Conservation (phyloP, 1,139 yeast species). For the Yamadazyma trypodendri region DNA sequence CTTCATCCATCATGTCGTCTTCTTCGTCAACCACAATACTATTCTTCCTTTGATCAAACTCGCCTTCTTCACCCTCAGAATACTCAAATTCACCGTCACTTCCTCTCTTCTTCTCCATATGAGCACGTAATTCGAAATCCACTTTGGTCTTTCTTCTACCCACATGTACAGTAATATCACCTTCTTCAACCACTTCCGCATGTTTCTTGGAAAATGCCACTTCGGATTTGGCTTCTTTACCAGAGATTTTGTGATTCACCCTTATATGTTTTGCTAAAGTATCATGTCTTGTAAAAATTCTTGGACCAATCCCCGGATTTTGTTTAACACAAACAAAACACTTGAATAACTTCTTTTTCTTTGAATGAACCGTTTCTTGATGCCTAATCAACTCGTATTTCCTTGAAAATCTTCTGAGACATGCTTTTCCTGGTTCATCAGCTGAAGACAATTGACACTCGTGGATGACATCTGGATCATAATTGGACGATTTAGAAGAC, state of each 20-base stretch:
- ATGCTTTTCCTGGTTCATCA: constrained; percentile 53
- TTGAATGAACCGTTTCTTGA: constrained; percentile 93
- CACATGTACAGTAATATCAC: constrained; percentile 47
- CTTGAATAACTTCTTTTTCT: constrained; percentile 79
- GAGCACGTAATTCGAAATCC: constrained; percentile 48
- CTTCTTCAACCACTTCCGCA: constrained; percentile 47
- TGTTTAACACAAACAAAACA: constrained; percentile 82
- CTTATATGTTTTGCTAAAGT: constrained; percentile 92
- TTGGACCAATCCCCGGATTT: constrained; percentile 46
- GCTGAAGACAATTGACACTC: constrained; percentile 50
- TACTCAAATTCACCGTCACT: constrained; percentile 9
- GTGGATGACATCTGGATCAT: constrained; percentile 50
- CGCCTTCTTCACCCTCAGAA: constrained; percentile 13
- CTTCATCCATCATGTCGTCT: constrained; percentile 14
- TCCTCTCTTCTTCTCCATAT: constrained; percentile 39
- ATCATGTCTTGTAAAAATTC: constrained; percentile 91
- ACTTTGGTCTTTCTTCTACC: constrained; percentile 50
- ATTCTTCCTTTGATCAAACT: constrained; percentile 6
- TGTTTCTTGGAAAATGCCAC: constrained; percentile 49
- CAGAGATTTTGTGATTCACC: constrained; percentile 76
- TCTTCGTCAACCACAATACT: constrained; percentile 9
- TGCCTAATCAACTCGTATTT: constrained; percentile 94
- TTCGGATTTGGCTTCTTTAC: constrained; percentile 62
- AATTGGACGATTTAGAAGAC: constrained; percentile 41
- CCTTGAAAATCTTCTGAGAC: constrained; percentile 83